phyloP scores from a whole-genome alignment of 2,329 filamentous ascomycete genomes.

The Penicillium capsulatum region DNA sequence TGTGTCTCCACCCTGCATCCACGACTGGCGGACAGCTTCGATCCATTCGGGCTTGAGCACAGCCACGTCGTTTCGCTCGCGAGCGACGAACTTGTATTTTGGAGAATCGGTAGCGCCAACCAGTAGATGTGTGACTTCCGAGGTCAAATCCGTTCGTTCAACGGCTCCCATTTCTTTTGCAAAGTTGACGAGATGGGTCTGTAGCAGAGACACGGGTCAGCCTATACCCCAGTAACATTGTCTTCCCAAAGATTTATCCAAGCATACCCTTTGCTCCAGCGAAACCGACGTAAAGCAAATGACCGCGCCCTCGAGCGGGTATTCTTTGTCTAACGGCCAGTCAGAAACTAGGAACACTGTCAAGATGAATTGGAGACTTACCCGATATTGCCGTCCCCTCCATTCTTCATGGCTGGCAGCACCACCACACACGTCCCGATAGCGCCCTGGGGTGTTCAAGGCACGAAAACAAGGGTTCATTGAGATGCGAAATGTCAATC shows the following conservation, averaged over 20 bases:
- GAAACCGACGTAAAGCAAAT: conserved; percentile 85
- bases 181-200: conserved; percentile 42
- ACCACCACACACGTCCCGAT: neutral
- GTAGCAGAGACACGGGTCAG: conserved; percentile 8
- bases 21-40: conserved; percentile 70
- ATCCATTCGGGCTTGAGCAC: conserved; percentile 82
- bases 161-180: conserved; percentile 78
- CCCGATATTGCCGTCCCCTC: conserved; percentile 33
- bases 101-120: conserved; percentile 84
- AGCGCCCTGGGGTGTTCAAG: neutral
- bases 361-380: conserved; percentile 19
- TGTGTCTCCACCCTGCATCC: conserved; percentile 74
- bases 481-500: conserved; percentile 5
- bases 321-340: conserved; percentile 49
- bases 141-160: conserved; percentile 89
- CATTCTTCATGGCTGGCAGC: conserved; percentile 39
- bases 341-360: conserved; percentile 1
- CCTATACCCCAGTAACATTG: conserved; percentile 1
- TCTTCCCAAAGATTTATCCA: neutral
- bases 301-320: conserved; percentile 66
- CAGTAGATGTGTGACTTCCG: conserved; percentile 89
- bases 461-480: conserved; percentile 1
- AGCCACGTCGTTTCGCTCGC: conserved; percentile 78
- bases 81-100: conserved; percentile 94
- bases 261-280: conserved; percentile 69